Percentiles rank a stretch among this genome's conserved stretches.
phyloP scores from a whole-genome alignment of 2,329 filamentous ascomycete species.

The Xylariaceae sp. region DNA sequence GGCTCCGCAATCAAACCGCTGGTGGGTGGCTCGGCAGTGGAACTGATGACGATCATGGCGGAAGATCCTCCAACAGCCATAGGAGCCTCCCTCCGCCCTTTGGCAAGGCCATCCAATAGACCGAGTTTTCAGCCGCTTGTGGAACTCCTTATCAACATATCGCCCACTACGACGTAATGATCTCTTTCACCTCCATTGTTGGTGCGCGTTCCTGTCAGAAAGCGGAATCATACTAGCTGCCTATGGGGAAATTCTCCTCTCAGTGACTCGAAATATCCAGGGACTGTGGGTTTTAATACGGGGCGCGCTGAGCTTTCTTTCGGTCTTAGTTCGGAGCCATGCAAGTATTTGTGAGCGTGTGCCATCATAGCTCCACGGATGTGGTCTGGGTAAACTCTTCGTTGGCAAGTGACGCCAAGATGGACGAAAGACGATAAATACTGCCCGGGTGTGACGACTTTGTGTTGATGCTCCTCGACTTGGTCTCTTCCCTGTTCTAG shows the following conservation, averaged over 20 bases:
- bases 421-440: conserved; percentile 5
- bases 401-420: background rate
- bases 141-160: conserved; percentile 20
- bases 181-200: conserved; percentile 10
- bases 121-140: conserved; percentile 25
- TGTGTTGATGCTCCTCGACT: background rate
- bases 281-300: conserved; percentile 21
- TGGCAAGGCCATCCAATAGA: conserved; percentile 3
- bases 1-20: conserved; percentile 20
- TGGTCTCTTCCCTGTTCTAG: conserved; percentile 3
- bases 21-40: conserved; percentile 16
- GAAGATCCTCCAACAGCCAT: conserved; percentile 22
- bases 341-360: conserved; percentile 13
- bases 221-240: background rate
- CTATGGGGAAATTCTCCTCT: background rate
- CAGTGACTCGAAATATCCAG: conserved; percentile 6
- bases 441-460: conserved; percentile 1
- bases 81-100: conserved; percentile 19
- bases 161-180: conserved; percentile 17
- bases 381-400: conserved; percentile 4
- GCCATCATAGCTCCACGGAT: conserved; percentile 7
- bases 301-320: conserved; percentile 11
- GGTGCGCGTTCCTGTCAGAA: conserved; percentile 2
- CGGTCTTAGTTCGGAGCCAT: conserved; percentile 20
- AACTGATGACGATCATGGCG: conserved; percentile 21